Base-by-base conservation (phyloP, 2,329 filamentous ascomycete species). In the Aspergillus flavus region DNA sequence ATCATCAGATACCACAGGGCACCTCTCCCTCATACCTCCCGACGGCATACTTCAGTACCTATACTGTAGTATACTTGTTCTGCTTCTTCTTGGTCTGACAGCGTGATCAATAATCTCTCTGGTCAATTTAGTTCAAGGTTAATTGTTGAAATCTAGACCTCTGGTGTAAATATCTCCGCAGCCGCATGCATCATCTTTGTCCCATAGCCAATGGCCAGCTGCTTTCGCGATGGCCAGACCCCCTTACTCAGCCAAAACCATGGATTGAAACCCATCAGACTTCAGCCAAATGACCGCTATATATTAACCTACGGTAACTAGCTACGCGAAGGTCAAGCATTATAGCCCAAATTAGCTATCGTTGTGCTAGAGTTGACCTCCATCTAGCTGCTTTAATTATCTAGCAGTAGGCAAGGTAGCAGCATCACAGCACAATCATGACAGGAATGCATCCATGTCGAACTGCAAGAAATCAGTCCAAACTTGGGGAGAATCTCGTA, bases 271-370 rank as follows among this genome's bases (percentile, higher is more conserved):
- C 9, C 3, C 19, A 41, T 9, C 6, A 19, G 9, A 41, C 16
- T 41, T 41, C 39, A 41, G 39, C 19, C 39, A 10, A n/a, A 41
- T 41, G 39, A 41, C 39, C 39, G 39, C 39, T 41, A 41, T n/a
- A 41, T 41, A 41, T 41, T 6, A n/a, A n/a, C 7, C 9, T 10
- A n/a, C 16, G 3, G 19, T 19, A 3, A 0, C 36, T 19, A 36
- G 3, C 34, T 0, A 36, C 2, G 5, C 6, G 14, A 4, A 2
- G 14, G 2, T 36, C 12, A 14, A 5, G 5, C 4, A 19, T n/a
- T n/a, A 6, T 41, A 4, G 2, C 19, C 16, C 19, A 39, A 39
- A 19, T 6, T 19, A 19, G 16, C 16, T 6, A 19, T 16, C 16
- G 2, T 9, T 16, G 19, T 41, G 19, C 3, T 9, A 9, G 1